Evolutionary conservation across 2,329 filamentous ascomycete genomes (phyloP).

Genomic region (Tolypocladium guangdongense): DNA sequence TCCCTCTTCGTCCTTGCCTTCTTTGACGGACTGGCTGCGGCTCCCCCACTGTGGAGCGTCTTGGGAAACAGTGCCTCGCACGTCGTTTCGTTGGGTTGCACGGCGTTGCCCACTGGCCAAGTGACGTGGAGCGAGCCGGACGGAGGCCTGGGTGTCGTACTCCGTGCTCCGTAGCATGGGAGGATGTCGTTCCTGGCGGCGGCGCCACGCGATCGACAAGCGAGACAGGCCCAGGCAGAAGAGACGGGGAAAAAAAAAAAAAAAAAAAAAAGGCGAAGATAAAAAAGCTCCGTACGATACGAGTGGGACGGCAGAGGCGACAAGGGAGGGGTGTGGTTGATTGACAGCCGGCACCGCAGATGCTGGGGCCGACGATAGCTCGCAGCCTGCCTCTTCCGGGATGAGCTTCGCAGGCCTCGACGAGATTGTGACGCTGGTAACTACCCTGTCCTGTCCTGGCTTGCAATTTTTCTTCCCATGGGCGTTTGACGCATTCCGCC

Average conservation of each 20-base stretch:
- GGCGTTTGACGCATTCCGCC: background rate
- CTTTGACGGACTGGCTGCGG: background rate
- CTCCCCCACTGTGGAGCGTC: background rate
- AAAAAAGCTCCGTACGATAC: too few relatives aligned
- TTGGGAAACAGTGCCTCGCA: background rate
- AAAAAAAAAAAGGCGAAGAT: too few relatives aligned
- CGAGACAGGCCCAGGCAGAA: background rate
- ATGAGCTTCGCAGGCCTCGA: background rate
- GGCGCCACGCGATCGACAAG: background rate
- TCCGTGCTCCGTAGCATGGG: too few relatives aligned
- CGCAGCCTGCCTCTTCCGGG: too few relatives aligned
- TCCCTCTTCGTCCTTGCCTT: background rate
- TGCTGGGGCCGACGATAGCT: too few relatives aligned
- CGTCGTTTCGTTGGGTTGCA: background rate
- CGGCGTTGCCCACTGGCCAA: background rate
- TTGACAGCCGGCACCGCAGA: background rate
- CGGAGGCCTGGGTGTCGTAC: background rate
- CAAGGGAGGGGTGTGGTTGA: background rate
- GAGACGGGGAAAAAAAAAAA: background rate
- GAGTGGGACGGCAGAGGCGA: background rate
- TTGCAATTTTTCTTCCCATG: background rate
- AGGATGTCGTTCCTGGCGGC: background rate
- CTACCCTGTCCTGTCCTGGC: background rate
- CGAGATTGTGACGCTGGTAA: background rate
- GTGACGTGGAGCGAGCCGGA: background rate